Evolutionary conservation across 169 alveolate genomes (phyloP).

Genomic region (Plasmodium berghei): DNA sequence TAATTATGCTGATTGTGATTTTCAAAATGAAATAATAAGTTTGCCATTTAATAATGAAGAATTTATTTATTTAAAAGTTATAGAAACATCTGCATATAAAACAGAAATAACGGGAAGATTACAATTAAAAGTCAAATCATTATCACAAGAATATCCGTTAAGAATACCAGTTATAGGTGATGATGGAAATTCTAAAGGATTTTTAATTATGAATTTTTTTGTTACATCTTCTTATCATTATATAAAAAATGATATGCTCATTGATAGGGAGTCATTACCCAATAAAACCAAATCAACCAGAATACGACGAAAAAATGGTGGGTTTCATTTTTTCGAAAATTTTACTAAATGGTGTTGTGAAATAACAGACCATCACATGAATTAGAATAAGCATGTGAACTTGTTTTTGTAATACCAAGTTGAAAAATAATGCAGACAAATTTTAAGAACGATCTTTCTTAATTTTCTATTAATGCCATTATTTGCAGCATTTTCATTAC

Average conservation of each 20-base stretch:
- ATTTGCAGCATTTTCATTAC: too few species aligned
- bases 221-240: constrained; percentile 77
- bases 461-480: too few species aligned
- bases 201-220: constrained; percentile 80
- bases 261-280: constrained; percentile 33
- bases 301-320: constrained; percentile 78
- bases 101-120: constrained; percentile 82
- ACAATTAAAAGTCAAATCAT: constrained; percentile 81
- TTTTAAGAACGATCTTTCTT: too few species aligned
- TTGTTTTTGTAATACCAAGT: too few species aligned
- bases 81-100: constrained; percentile 80
- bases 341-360: constrained; percentile 88
- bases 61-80: constrained; percentile 80
- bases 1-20: constrained; percentile 80
- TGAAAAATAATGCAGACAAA: not conserved
- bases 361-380: constrained; percentile 83
- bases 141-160: constrained; percentile 82
- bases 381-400: constrained; percentile 20
- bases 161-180: constrained; percentile 84
- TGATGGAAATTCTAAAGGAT: constrained; percentile 79
- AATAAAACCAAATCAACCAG: constrained; percentile 68
- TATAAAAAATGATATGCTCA: constrained; percentile 76
- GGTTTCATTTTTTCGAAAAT: constrained; percentile 78
- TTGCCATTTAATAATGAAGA: constrained; percentile 84
- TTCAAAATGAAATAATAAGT: constrained; percentile 80